phyloP scores from a whole-genome alignment of 495 filamentous ascomycete genomes.

The Talaromyces stipitatus region DNA sequence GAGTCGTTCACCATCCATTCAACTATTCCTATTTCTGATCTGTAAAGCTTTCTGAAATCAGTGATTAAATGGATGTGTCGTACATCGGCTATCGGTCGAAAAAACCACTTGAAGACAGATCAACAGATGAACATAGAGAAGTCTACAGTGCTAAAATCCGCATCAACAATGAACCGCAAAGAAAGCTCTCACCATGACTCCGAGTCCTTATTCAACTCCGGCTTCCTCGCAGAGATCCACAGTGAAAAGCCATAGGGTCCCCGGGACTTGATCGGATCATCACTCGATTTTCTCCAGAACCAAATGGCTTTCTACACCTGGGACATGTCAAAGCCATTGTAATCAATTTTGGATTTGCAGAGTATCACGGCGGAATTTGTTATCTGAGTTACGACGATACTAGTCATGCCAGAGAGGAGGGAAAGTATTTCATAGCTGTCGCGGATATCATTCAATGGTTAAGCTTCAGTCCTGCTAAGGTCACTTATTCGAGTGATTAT shows the following conservation, averaged over 20 bases:
- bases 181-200: constrained; percentile 37
- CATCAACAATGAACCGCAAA: background rate
- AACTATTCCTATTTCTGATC: too few species aligned
- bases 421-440: constrained; percentile 70
- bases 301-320: constrained; percentile 44
- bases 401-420: constrained; percentile 76
- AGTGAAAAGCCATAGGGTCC: constrained; percentile 51
- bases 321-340: constrained; percentile 96
- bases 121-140: too few species aligned
- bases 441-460: constrained; percentile 75
- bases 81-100: too few species aligned
- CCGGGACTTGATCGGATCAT: constrained; percentile 40
- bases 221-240: constrained; percentile 75
- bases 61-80: too few species aligned
- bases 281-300: constrained; percentile 91
- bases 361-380: constrained; percentile 70
- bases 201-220: constrained; percentile 72
- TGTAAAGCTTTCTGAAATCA: too few species aligned
- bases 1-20: too few species aligned
- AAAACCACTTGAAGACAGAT: too few species aligned
- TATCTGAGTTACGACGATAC: constrained; percentile 72
- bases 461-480: constrained; percentile 67
- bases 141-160: background rate
- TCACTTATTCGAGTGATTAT: constrained; percentile 78
- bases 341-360: constrained; percentile 93